Percentiles rank a stretch among this genome's conserved stretches.
Evolutionary conservation across 495 filamentous ascomycete genomes (phyloP).

Genomic region (Penicillium atrosanguineum): DNA sequence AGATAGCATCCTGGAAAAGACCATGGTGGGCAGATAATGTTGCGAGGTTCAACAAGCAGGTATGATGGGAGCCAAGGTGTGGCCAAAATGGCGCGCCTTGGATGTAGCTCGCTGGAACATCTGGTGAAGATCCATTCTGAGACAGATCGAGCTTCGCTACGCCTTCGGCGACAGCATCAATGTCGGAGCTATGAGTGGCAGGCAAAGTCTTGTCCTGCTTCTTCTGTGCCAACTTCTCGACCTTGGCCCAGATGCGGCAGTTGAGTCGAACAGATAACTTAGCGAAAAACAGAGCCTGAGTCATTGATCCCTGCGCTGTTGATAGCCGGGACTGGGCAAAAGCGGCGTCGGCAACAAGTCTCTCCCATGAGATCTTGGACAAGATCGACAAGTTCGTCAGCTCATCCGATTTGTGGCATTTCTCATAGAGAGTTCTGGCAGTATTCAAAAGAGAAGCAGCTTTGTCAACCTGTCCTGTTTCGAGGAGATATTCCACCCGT

Average conservation of each 20-base stretch:
- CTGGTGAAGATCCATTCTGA: conserved; percentile 20
- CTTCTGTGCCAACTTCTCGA: conserved; percentile 52
- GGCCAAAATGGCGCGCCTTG: conserved; percentile 77
- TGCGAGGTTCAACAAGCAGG: conserved; percentile 67
- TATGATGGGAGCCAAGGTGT: conserved; percentile 68
- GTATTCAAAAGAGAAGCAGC: conserved; percentile 37
- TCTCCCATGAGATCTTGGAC: conserved; percentile 43
- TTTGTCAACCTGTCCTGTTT: conserved; percentile 60
- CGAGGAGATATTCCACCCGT: conserved; percentile 70
- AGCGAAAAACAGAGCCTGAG: conserved; percentile 63
- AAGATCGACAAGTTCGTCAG: conserved; percentile 24
- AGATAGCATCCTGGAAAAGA: conserved; percentile 84
- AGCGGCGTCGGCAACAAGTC: conserved; percentile 49
- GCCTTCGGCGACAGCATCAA: conserved; percentile 41
- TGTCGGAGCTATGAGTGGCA: conserved; percentile 27
- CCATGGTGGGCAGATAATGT: conserved; percentile 77
- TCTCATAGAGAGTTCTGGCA: conserved; percentile 37
- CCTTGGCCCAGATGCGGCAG: conserved; percentile 66
- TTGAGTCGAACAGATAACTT: conserved; percentile 64
- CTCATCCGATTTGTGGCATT: conserved; percentile 31
- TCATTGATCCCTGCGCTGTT: conserved; percentile 59
- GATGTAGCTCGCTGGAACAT: conserved; percentile 29
- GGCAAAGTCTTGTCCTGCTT: conserved; percentile 31
- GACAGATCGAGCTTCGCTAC: conserved; percentile 44
- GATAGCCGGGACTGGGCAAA: conserved; percentile 63